A percentile compares a stretch with the other conserved stretches of the same genome.
Conservation (phyloP, 208 protist species). For the Trypanosoma rangeli region DNA sequence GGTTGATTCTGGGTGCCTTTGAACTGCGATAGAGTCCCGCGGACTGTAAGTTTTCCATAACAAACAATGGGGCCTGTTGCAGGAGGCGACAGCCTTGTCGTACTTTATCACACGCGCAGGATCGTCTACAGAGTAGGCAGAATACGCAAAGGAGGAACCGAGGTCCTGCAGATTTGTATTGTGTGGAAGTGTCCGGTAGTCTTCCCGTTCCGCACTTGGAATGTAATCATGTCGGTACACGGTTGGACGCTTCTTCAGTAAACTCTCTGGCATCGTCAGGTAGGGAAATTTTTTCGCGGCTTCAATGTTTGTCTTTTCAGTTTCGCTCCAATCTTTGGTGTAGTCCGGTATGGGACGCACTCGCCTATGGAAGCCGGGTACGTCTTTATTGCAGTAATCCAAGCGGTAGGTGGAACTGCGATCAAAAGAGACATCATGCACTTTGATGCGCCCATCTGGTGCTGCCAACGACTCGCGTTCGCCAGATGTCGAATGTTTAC, state of each 20-base stretch:
- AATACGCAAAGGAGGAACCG: constrained; percentile 70
- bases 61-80: constrained; percentile 50
- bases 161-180: constrained; percentile 60
- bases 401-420: constrained; percentile 73
- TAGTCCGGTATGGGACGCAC: constrained; percentile 48
- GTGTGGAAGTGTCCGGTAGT: constrained; percentile 60
- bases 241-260: constrained; percentile 44
- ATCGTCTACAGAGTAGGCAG: constrained; percentile 63
- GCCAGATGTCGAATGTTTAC: constrained; percentile 11
- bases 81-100: constrained; percentile 46
- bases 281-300: constrained; percentile 66
- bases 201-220: constrained; percentile 25
- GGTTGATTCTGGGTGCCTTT: background rate
- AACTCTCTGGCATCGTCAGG: constrained; percentile 59
- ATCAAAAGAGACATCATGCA: constrained; percentile 44
- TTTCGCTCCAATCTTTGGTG: constrained; percentile 60
- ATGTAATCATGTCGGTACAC: constrained; percentile 70
- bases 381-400: constrained; percentile 71
- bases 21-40: constrained; percentile 23
- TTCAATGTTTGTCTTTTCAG: constrained; percentile 63
- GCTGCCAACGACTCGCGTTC: background rate
- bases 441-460: constrained; percentile 18
- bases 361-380: constrained; percentile 31
- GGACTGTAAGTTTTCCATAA: constrained; percentile 58
- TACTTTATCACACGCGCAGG: constrained; percentile 49